phyloP scores from a whole-genome alignment of 805 yeast genomes.

The Ogataea minuta region DNA sequence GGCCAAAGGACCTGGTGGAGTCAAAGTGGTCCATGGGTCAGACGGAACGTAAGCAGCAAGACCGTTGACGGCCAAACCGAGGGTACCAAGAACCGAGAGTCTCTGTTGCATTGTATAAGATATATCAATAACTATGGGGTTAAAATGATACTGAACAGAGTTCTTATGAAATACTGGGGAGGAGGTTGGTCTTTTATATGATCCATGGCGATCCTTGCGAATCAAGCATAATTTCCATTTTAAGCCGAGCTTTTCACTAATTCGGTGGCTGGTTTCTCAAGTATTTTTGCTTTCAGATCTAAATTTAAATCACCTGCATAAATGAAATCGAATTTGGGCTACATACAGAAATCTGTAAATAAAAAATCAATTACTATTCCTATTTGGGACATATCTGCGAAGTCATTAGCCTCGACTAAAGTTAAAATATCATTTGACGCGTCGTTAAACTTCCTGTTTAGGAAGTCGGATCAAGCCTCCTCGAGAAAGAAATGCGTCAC shows the following conservation, averaged over 20 bases:
- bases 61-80: slow-evolving; percentile 44
- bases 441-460: slow-evolving; percentile 1
- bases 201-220: slow-evolving; percentile 1
- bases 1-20: slow-evolving; percentile 52
- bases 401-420: slow-evolving; percentile 2
- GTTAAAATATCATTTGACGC: slow-evolving; percentile 3
- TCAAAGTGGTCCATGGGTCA: slow-evolving; percentile 69
- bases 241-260: background rate
- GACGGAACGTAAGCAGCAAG: slow-evolving; percentile 63
- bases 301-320: slow-evolving; percentile 17
- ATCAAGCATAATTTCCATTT: slow-evolving; percentile 11
- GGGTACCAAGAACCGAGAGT: slow-evolving; percentile 33
- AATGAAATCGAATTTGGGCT: slow-evolving; percentile 5
- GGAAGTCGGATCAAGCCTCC: slow-evolving; percentile 7
- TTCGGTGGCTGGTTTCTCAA: slow-evolving; percentile 22
- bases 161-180: slow-evolving; percentile 1
- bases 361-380: slow-evolving; percentile 10
- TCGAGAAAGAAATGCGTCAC: background rate
- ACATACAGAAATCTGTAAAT: slow-evolving; percentile 9
- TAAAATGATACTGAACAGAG: slow-evolving; percentile 2
- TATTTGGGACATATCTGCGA: slow-evolving; percentile 1
- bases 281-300: slow-evolving; percentile 2
- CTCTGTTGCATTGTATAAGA: slow-evolving; percentile 25
- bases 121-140: background rate
- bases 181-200: slow-evolving; percentile 7